Evolutionary conservation across 2,329 filamentous ascomycete genomes (phyloP).

Genomic region (Talaromyces sp.): DNA sequence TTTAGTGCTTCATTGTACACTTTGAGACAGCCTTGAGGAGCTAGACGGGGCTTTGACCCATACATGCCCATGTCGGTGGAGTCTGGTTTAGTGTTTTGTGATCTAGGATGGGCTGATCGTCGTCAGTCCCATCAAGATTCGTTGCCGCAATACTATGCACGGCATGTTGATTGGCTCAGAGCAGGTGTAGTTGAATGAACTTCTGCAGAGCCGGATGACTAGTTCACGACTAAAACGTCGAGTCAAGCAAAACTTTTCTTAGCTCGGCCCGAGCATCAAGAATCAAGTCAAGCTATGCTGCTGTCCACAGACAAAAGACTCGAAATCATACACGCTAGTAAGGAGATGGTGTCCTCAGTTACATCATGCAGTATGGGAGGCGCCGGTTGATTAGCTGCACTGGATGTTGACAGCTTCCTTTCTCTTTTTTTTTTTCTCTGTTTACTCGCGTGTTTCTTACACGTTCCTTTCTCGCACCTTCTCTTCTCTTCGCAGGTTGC

Average conservation of each 20-base stretch:
- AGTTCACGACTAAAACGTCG: not conserved
- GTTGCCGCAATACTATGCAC: not conserved
- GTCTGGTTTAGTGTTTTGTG: not conserved
- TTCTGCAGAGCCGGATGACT: not conserved
- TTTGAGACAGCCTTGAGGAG: not conserved
- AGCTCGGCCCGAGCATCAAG: not conserved
- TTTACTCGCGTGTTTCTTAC: not conserved
- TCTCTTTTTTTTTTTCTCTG: not conserved
- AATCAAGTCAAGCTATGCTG: not conserved
- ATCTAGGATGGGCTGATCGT: not conserved
- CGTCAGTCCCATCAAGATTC: constrained; percentile 2
- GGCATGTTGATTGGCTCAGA: not conserved
- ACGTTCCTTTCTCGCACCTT: not conserved
- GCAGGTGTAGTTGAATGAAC: not conserved
- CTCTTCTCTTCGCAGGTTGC: not conserved
- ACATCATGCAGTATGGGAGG: not conserved
- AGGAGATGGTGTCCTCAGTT: not conserved
- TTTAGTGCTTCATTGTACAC: not conserved
- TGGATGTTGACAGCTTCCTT: constrained; percentile 2
- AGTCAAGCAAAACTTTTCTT: not conserved
- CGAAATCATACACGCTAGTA: not conserved
- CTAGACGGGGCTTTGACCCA: not conserved
- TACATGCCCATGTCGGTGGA: not conserved
- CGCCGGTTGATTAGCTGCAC: not conserved
- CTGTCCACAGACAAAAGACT: not conserved